Evolutionary conservation across 2,329 filamentous ascomycete genomes (phyloP).

Genomic region (Xylaria sp.): DNA sequence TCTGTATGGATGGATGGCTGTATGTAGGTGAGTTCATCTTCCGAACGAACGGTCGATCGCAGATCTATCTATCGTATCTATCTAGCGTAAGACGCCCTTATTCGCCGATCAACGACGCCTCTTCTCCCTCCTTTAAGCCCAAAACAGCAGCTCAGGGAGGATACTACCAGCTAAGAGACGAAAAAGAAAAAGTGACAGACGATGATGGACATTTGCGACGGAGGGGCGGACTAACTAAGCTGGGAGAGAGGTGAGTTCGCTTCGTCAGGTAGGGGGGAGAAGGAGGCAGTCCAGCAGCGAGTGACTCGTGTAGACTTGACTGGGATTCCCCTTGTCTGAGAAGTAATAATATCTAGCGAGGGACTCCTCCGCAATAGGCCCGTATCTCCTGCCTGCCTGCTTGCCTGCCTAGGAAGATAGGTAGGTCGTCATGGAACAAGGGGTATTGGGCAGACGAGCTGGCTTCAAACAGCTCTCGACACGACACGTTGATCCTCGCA

Average conservation of each 20-base stretch:
- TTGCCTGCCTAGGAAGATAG: too few species aligned
- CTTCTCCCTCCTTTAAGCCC: neutral
- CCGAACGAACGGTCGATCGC: too few species aligned
- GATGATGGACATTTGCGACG: neutral
- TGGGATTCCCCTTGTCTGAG: conserved; percentile 1
- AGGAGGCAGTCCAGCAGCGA: too few species aligned
- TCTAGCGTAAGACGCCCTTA: neutral
- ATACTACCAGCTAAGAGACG: neutral
- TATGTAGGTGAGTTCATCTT: too few species aligned
- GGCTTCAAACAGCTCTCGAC: neutral
- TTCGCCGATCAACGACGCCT: neutral
- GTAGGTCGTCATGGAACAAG: neutral
- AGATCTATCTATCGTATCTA: neutral
- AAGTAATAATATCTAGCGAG: neutral
- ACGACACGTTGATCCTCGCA: neutral
- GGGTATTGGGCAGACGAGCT: neutral
- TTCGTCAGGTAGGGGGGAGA: too few species aligned
- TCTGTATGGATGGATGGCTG: too few species aligned
- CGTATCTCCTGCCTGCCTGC: too few species aligned
- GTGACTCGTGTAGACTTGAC: neutral
- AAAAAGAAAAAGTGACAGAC: neutral
- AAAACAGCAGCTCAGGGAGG: neutral
- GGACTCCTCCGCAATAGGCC: neutral
- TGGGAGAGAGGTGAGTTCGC: too few species aligned
- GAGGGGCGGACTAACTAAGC: neutral